A percentile compares a stretch with the other conserved stretches of the same genome.
These are phyloP conservation scores for Cercospora citrullina DNA, from an alignment of 2,329 filamentous ascomycete species.

Conservation along the genomic window DNA sequence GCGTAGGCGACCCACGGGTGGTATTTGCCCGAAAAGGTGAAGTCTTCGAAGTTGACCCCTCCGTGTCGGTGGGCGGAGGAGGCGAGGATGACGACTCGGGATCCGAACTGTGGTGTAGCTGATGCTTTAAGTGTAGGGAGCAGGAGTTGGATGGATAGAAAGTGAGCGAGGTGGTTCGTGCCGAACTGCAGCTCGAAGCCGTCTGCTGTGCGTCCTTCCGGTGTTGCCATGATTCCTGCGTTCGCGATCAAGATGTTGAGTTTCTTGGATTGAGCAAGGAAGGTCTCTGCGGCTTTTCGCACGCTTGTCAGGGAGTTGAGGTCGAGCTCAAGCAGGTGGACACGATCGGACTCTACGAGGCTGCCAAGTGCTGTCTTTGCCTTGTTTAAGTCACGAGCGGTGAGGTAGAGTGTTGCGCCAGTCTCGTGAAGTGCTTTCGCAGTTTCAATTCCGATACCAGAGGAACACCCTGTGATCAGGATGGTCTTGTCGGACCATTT, in stretches of 20 bases:
- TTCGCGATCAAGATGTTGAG: conserved; percentile 41
- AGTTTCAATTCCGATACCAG: conserved; percentile 47
- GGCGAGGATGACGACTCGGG: conserved; percentile 51
- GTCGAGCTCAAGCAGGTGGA: conserved; percentile 2
- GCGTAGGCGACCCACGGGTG: conserved; percentile 46
- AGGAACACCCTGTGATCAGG: conserved; percentile 44
- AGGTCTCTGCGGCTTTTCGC: conserved; percentile 34
- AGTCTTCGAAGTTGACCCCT: conserved; percentile 37
- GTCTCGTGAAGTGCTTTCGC: conserved; percentile 41
- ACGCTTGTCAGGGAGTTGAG: conserved; percentile 32
- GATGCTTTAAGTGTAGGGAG: conserved; percentile 46
- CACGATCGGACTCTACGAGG: not conserved
- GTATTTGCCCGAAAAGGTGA: conserved; percentile 37
- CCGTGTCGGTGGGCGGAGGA: conserved; percentile 46
- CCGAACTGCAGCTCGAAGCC: conserved; percentile 53
- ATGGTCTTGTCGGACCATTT: conserved; percentile 40
- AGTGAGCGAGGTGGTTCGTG: conserved; percentile 51
- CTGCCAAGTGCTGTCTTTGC: not conserved
- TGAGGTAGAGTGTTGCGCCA: not conserved
- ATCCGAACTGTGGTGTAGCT: conserved; percentile 44
- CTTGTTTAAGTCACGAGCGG: conserved; percentile 6
- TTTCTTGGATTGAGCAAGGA: conserved; percentile 37
- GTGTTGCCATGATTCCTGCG: conserved; percentile 45
- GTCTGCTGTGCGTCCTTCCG: conserved; percentile 42
- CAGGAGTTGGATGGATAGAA: conserved; percentile 55